Percentiles rank a stretch among this genome's conserved stretches.
Conservation (phyloP, 495 filamentous ascomycete species). For the Penicillium daleae region DNA sequence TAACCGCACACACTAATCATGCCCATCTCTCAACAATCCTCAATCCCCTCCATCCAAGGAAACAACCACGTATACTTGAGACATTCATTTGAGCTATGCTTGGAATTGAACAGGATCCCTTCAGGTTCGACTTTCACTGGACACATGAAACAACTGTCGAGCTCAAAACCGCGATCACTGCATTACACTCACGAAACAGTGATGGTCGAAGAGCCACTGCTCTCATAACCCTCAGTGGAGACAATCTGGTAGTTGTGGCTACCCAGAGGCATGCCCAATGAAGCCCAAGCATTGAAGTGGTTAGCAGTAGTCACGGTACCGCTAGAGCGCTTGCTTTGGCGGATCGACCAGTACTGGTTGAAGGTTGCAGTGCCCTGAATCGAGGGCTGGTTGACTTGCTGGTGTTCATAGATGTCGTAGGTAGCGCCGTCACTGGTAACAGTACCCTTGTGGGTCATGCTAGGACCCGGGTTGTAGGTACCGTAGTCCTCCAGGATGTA, state of each 20-base stretch:
- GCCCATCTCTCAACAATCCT: too few relatives aligned
- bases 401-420: constrained; percentile 66
- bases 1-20: neutral
- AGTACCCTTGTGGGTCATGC: constrained; percentile 47
- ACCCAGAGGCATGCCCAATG: constrained; percentile 52
- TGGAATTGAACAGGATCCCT: neutral
- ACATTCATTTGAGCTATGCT: neutral
- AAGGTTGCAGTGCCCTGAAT: constrained; percentile 64
- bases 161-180: neutral
- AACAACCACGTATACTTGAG: neutral
- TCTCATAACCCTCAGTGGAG: constrained; percentile 61
- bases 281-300: constrained; percentile 68
- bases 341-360: constrained; percentile 64
- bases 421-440: constrained; percentile 61
- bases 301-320: constrained; percentile 57
- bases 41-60: neutral
- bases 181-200: constrained; percentile 42
- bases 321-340: constrained; percentile 53
- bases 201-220: constrained; percentile 54
- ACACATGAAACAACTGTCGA: neutral
- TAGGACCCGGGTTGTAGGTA: constrained; percentile 50
- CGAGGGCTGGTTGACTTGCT: constrained; percentile 62
- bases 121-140: neutral
- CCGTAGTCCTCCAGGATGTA: constrained; percentile 66
- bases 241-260: constrained; percentile 64